These are phyloP conservation scores for Alopecurus myosuroides DNA, from an alignment of 176 grass and related monocot genomes.

Conservation along the genomic window DNA sequence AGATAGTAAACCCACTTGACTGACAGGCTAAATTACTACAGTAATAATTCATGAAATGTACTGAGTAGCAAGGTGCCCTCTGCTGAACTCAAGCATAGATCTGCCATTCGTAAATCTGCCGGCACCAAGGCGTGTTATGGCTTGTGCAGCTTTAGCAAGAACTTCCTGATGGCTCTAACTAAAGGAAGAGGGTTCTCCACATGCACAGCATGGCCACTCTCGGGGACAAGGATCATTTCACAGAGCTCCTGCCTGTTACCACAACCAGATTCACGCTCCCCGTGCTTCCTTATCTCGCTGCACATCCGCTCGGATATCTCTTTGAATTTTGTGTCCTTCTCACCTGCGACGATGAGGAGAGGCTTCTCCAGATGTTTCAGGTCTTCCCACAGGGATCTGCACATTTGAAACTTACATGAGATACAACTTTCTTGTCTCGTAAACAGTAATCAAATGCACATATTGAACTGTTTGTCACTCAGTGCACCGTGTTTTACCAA, in stretches of 20 bases:
- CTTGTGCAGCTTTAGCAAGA: conserved; percentile 40
- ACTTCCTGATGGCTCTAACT: conserved; percentile 73
- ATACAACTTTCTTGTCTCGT: background rate
- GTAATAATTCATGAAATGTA: background rate
- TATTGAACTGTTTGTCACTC: background rate
- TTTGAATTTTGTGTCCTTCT: conserved; percentile 74
- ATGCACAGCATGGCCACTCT: conserved; percentile 87
- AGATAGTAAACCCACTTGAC: background rate
- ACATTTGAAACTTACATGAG: conserved; percentile 31
- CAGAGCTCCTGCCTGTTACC: conserved; percentile 23
- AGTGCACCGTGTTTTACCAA: background rate
- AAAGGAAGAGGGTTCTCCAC: conserved; percentile 84
- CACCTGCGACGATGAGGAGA: conserved; percentile 72
- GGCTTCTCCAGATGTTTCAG: conserved; percentile 69
- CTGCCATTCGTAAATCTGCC: background rate
- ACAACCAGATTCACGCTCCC: conserved; percentile 16
- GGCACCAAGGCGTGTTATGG: background rate
- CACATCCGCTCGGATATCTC: conserved; percentile 61
- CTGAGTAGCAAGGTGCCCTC: background rate
- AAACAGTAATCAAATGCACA: background rate
- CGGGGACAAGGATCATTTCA: conserved; percentile 59
- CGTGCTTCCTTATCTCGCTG: conserved; percentile 41
- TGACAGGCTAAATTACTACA: background rate
- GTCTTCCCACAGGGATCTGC: conserved; percentile 86
- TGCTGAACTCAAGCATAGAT: background rate